Percentiles rank a stretch among this genome's conserved stretches.
phyloP scores from a whole-genome alignment of 2,329 filamentous ascomycete species.

The Talaromyces marneffei region DNA sequence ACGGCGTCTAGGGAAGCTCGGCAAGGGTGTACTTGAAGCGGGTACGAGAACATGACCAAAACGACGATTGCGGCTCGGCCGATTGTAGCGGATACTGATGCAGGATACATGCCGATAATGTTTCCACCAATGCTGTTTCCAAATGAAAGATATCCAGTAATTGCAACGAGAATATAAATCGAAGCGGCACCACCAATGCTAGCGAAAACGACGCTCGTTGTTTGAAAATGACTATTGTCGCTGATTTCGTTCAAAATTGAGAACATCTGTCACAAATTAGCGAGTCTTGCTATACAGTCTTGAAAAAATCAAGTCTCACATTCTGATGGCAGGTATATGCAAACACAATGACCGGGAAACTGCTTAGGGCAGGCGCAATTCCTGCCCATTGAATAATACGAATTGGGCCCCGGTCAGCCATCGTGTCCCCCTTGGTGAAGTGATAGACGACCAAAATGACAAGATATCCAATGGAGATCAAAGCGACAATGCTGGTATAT shows the following conservation, averaged over 20 bases:
- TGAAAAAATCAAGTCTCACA: constrained; percentile 45
- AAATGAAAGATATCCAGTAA: constrained; percentile 94
- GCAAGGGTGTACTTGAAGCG: constrained; percentile 91
- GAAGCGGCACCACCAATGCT: constrained; percentile 84
- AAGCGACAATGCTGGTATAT: constrained; percentile 87
- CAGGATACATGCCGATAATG: constrained; percentile 83
- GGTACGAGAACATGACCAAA: constrained; percentile 93
- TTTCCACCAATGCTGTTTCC: constrained; percentile 85
- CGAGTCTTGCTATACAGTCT: constrained; percentile 10
- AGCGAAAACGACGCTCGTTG: constrained; percentile 69
- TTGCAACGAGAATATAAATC: constrained; percentile 84
- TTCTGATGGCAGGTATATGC: constrained; percentile 99
- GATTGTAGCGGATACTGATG: constrained; percentile 78
- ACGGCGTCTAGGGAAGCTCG: constrained; percentile 92
- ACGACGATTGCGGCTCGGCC: constrained; percentile 93
- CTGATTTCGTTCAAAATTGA: constrained; percentile 93
- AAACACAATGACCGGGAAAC: constrained; percentile 92
- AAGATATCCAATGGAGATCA: constrained; percentile 90
- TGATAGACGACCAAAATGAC: constrained; percentile 91
- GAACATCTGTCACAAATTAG: constrained; percentile 67
- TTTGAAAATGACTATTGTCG: constrained; percentile 72
- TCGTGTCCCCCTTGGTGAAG: constrained; percentile 70
- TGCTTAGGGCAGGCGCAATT: constrained; percentile 70
- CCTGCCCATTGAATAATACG: constrained; percentile 74
- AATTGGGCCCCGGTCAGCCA: constrained; percentile 67